A percentile compares a stretch with the other conserved stretches of the same genome.
Evolutionary conservation across 2,329 filamentous ascomycete genomes (phyloP).

Genomic region (Colletotrichum shisoi): DNA sequence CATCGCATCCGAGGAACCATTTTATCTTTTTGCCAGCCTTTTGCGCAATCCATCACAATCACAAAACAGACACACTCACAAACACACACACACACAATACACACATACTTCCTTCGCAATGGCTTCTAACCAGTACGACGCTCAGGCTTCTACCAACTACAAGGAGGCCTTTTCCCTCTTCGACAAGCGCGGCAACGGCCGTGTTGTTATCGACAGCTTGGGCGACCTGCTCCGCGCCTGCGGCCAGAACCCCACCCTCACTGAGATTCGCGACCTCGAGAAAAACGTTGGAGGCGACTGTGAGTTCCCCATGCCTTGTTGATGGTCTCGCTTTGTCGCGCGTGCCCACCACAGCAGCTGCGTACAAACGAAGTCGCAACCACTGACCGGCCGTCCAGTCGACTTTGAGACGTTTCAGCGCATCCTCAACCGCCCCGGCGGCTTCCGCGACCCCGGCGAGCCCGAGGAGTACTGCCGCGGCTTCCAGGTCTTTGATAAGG

Average conservation of each 20-base stretch:
- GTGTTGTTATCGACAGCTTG: slow-evolving; percentile 83
- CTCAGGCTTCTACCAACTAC: slow-evolving; percentile 91
- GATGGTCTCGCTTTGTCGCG: no score
- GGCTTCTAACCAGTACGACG: slow-evolving; percentile 62
- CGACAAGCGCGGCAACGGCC: slow-evolving; percentile 97
- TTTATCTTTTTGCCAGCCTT: background rate
- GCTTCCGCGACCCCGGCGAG: slow-evolving; percentile 97
- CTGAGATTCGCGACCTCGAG: slow-evolving; percentile 92
- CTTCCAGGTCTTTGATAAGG: slow-evolving; percentile 99
- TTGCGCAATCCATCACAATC: slow-evolving; percentile 4
- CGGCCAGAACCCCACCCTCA: slow-evolving; percentile 94
- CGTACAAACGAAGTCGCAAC: background rate
- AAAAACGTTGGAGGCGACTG: slow-evolving; percentile 89
- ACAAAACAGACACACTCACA: background rate
- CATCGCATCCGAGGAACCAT: background rate
- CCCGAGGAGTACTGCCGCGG: slow-evolving; percentile 98
- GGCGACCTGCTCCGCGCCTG: slow-evolving; percentile 95
- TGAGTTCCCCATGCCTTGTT: slow-evolving; percentile 61
- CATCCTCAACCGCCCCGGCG: slow-evolving; percentile 94
- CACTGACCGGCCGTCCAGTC: slow-evolving; percentile 63
- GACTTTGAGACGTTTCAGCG: slow-evolving; percentile 98
- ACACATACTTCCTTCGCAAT: slow-evolving; percentile 45
- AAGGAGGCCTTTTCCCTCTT: slow-evolving; percentile 99
- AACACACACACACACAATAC: background rate
- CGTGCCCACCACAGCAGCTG: background rate